A percentile compares a stretch with the other conserved stretches of the same genome.
Evolutionary conservation across 2,329 filamentous ascomycete species (phyloP).

Genomic region (Aspergillus alliaceus): DNA sequence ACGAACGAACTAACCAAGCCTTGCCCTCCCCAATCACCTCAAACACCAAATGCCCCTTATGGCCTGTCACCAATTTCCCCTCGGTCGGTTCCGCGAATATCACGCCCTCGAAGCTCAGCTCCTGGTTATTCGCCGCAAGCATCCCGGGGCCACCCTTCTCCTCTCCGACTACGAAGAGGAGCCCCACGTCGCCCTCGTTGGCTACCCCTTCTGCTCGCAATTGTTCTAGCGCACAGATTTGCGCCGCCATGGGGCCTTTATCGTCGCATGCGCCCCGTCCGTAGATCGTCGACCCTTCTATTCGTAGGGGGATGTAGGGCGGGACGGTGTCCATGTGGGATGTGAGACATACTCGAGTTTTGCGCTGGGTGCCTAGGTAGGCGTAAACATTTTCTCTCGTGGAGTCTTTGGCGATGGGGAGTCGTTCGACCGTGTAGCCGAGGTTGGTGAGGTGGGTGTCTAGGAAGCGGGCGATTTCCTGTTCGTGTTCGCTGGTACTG

Average conservation of each 20-base stretch:
- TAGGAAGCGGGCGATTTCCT: slow-evolving; percentile 36
- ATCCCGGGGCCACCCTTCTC: slow-evolving; percentile 58
- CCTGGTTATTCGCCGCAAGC: slow-evolving; percentile 50
- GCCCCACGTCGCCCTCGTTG: slow-evolving; percentile 53
- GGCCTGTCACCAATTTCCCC: slow-evolving; percentile 53
- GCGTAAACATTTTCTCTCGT: slow-evolving; percentile 42
- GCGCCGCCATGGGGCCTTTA: slow-evolving; percentile 67
- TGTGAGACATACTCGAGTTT: slow-evolving; percentile 34
- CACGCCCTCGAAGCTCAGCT: slow-evolving; percentile 47
- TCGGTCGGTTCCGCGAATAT: slow-evolving; percentile 59
- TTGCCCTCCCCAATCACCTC: slow-evolving; percentile 30
- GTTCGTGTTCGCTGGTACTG: slow-evolving; percentile 39
- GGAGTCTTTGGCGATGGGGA: slow-evolving; percentile 34
- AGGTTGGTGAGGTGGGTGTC: slow-evolving; percentile 31
- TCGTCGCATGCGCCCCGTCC: slow-evolving; percentile 67
- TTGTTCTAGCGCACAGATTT: slow-evolving; percentile 66
- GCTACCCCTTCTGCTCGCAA: slow-evolving; percentile 49
- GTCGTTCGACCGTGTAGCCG: slow-evolving; percentile 38
- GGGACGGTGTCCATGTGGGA: slow-evolving; percentile 58
- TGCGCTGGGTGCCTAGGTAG: slow-evolving; percentile 31
- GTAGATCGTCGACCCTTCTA: slow-evolving; percentile 52
- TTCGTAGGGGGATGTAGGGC: slow-evolving; percentile 68
- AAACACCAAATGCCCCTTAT: slow-evolving; percentile 49
- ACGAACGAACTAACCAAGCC: slow-evolving; percentile 4
- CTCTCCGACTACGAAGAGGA: slow-evolving; percentile 64